Evolutionary conservation across 2,329 filamentous ascomycete species (phyloP).

Genomic region (Botryotinia globosa): DNA sequence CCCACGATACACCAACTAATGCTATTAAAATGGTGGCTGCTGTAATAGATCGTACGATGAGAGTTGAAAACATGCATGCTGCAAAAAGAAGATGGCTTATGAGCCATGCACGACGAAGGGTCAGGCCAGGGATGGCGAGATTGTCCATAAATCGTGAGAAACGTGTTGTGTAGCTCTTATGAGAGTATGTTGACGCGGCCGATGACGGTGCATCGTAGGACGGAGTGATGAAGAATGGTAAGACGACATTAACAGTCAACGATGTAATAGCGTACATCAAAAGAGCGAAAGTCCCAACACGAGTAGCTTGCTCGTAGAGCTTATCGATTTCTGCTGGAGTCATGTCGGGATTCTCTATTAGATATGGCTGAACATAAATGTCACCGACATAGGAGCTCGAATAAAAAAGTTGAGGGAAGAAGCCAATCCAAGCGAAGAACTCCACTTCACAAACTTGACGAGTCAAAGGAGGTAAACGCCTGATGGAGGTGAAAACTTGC

Average conservation of each 20-base stretch:
- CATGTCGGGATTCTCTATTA: conserved; percentile 75
- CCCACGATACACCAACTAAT: conserved; percentile 86
- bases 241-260: conserved; percentile 73
- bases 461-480: conserved; percentile 76
- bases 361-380: conserved; percentile 82
- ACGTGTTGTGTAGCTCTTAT: conserved; percentile 34
- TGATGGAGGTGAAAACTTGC: conserved; percentile 72
- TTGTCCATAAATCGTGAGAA: conserved; percentile 49
- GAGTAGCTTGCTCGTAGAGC: conserved; percentile 80
- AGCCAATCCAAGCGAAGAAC: conserved; percentile 88
- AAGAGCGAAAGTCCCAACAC: conserved; percentile 84
- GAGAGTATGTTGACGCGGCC: conserved; percentile 30
- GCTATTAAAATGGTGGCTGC: conserved; percentile 75
- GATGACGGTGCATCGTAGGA: conserved; percentile 58
- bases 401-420: conserved; percentile 95
- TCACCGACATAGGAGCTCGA: conserved; percentile 91
- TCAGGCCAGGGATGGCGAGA: conserved; percentile 77
- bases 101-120: conserved; percentile 85
- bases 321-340: conserved; percentile 70
- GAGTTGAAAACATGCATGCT: conserved; percentile 75
- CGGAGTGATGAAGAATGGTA: conserved; percentile 82
- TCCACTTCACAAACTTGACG: conserved; percentile 78
- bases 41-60: conserved; percentile 69
- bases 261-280: conserved; percentile 86
- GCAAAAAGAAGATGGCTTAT: conserved; percentile 82